These are phyloP conservation scores for Penicillium lividum DNA, from an alignment of 495 filamentous ascomycete genomes.

Conservation along the genomic window DNA sequence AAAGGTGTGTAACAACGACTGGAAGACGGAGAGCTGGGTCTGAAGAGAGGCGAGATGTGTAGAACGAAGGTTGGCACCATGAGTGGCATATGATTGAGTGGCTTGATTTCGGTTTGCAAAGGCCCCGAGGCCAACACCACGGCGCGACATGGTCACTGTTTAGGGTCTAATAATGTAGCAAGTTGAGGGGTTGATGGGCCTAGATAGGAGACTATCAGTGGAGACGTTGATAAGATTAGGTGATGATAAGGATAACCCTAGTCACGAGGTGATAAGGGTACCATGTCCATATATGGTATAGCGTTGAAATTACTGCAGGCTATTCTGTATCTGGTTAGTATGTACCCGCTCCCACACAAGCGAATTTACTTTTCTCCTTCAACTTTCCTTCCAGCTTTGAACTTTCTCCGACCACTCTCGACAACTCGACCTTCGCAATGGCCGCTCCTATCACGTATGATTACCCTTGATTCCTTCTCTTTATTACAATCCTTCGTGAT, in stretches of 20 bases:
- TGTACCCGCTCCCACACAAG: slow-evolving; percentile 36
- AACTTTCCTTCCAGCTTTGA: slow-evolving; percentile 29
- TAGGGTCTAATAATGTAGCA: not conserved
- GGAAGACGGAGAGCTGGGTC: slow-evolving; percentile 94
- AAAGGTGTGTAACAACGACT: slow-evolving; percentile 88
- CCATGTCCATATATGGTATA: not conserved
- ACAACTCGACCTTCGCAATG: slow-evolving; percentile 51
- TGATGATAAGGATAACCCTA: slow-evolving; percentile 25
- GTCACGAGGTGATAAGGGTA: slow-evolving; percentile 32
- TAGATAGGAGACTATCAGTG: not conserved
- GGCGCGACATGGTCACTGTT: slow-evolving; percentile 46
- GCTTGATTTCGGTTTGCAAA: slow-evolving; percentile 81
- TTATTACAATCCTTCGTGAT: slow-evolving; percentile 47
- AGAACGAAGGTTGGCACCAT: slow-evolving; percentile 80
- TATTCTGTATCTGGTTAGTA: slow-evolving; percentile 15
- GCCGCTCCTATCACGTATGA: slow-evolving; percentile 66
- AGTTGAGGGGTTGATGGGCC: not conserved
- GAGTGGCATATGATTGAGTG: slow-evolving; percentile 80
- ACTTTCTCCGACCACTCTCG: slow-evolving; percentile 41
- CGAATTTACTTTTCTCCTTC: slow-evolving; percentile 30
- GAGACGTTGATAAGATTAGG: slow-evolving; percentile 15
- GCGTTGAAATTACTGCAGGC: not conserved
- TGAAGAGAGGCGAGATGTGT: slow-evolving; percentile 78
- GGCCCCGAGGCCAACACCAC: slow-evolving; percentile 86
- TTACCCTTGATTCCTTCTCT: slow-evolving; percentile 40